These are phyloP conservation scores for Fusarium begoniae DNA, from an alignment of 2,329 filamentous ascomycete genomes.

Conservation along the genomic window DNA sequence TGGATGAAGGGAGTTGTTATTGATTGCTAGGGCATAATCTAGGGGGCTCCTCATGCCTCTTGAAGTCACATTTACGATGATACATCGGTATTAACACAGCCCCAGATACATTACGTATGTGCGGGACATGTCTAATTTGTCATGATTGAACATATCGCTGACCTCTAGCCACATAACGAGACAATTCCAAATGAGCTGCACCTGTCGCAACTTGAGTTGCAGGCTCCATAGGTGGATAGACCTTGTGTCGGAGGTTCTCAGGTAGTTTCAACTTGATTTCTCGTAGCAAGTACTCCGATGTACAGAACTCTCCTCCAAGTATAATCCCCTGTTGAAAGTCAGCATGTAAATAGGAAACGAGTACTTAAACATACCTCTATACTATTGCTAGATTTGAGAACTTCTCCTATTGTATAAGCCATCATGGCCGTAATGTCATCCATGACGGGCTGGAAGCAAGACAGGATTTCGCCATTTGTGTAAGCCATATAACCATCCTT, in stretches of 20 bases:
- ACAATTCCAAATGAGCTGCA: background rate
- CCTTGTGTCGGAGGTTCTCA: rapidly evolving
- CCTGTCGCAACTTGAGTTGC: background rate
- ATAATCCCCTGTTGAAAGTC: rapidly evolving
- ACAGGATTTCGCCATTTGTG: background rate
- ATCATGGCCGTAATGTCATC: background rate
- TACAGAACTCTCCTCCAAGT: background rate
- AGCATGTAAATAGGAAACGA: background rate
- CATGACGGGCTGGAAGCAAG: background rate
- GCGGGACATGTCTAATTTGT: background rate
- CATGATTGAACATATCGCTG: rapidly evolving
- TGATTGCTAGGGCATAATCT: no score
- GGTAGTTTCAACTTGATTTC: background rate
- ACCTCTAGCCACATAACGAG: background rate
- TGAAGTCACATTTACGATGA: no score
- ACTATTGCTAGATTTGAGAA: rapidly evolving
- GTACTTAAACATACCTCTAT: background rate
- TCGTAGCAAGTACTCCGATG: background rate
- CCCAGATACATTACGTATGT: no score
- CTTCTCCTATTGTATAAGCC: rapidly evolving
- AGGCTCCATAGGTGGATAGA: background rate
- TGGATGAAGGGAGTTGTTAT: no score
- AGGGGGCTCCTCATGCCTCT: no score
- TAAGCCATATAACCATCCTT: background rate
- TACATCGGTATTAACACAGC: no score